These are phyloP conservation scores for Pestalotiopsis sp. DNA, from an alignment of 2,329 filamentous ascomycete genomes.

Conservation along the genomic window DNA sequence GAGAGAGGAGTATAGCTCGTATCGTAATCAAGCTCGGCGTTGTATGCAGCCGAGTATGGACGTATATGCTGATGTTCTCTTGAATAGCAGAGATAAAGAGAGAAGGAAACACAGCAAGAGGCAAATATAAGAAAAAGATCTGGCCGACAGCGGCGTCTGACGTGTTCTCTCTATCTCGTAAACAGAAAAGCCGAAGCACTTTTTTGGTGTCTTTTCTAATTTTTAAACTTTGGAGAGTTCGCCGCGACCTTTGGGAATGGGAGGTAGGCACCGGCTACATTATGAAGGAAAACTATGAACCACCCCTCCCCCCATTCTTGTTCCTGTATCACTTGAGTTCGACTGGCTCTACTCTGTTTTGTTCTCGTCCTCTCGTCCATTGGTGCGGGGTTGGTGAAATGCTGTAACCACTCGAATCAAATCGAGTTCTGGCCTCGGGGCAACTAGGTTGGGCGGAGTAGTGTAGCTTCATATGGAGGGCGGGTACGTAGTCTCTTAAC, in stretches of 20 bases:
- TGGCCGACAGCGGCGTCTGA: not conserved
- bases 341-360: not conserved
- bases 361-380: not conserved
- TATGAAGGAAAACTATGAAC: not conserved
- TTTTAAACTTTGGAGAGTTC: not conserved
- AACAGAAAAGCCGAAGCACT: not conserved
- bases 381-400: constrained; percentile 5
- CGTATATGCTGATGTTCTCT: not conserved
- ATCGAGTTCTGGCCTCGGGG: not conserved
- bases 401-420: not conserved
- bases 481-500: not conserved
- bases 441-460: not conserved
- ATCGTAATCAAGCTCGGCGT: not conserved
- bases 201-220: not conserved
- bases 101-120: not conserved
- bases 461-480: not conserved
- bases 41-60: not conserved
- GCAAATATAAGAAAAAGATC: not conserved
- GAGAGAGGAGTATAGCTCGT: not conserved
- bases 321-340: constrained; percentile 6
- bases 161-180: not conserved
- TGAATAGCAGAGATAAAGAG: not conserved
- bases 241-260: not conserved
- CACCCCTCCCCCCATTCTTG: not conserved
- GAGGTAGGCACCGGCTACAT: not conserved